Base-by-base conservation (phyloP, 768 basidiomycete genomes). In the Boletus rufocinnamomeus region DNA sequence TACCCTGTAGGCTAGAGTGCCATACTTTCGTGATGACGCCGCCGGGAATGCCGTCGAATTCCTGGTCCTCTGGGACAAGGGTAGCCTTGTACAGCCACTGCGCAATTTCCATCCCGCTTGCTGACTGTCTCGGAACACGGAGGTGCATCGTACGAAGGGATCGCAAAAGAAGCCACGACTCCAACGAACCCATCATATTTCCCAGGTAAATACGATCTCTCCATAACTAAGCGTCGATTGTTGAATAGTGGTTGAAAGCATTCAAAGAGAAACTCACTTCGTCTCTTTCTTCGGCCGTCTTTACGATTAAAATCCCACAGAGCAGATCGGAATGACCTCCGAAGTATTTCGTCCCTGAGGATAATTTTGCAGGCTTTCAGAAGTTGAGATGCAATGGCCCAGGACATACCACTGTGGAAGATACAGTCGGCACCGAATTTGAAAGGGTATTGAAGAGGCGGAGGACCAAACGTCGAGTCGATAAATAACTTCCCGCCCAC, bases 381-480 rank as follows among this genome's bases (percentile, higher is more conserved):
- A 86, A 71, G 87, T 85, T 64, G 87, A 71, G 35, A 87, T 67
- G 40, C 84, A 52, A 48, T 46, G 16, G 27, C 16, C 14, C n/a
- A 17, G 25, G 30, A 55, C 59, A 41, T 63, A 72, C 73, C 72
- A 49, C 71, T 73, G 11, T 73, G 72, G 37, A 74, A 63, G 30
- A 73, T 17, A 23, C 69, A 74, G 69, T 95, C 94, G 21, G 90
- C 87, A 28, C 91, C 93, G 70, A 85, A 89, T 66, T 86, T 85
- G 76, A 95, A 93, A 3, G 94, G 93, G 65, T 92, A 89, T 65
- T 91, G 90, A 40, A 95, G 79, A 1, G 92, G 92, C 4, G 94
- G 94, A 45, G 94, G 94, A 0, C 81, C 93, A 70, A 96, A 94
- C 0, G 94, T 95, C 2, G 93, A 84, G 70, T 96, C 94, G 7